Evolutionary conservation across 2,329 filamentous ascomycete species (phyloP), one percentile per base, ranked within the genome.

Genomic region (Stachybotrys echinatus): DNA sequence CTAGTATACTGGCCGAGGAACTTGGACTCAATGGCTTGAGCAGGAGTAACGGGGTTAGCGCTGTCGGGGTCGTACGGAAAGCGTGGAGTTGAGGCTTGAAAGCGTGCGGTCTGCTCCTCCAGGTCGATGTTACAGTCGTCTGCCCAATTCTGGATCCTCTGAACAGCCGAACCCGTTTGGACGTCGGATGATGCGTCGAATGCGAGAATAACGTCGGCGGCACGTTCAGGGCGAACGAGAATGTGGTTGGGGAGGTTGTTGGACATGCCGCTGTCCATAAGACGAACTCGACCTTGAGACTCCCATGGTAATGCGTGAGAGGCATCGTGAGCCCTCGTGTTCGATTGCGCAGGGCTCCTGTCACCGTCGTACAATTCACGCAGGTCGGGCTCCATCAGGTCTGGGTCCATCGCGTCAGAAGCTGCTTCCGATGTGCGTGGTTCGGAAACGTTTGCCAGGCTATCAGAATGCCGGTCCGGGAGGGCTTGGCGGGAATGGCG

Each of bases 201-300:
- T 0, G 52, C 58, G 0, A 60, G 22, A 0, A 60, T 54, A 6
- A 60, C 12, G 1, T 60, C 58, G 1, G 53, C 50, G 0, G 48
- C 48, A 21, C 58, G 40, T 12, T 58, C 58, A 1, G 50, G 37
- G 3, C 58, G 49, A 0, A 52, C 55, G 0, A 60, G 42, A 0
- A 59, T 44, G 5, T 60, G 58, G 1, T 60, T 60, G 0, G 58
- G 58, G 0, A 60, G 51, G 1, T 60, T 60, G 0, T 60, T 60
- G 0, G 58, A 59, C 56, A 60, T 60, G 0, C 58, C 58, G 0
- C 54, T 55, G 27, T 60, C 58, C 55, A 60, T 60, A 0, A 60
- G 45, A 0, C 58, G 42, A 0, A 51, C 53, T 0, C 58, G 52
- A 0, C 58, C 58, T 18, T 60, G 58, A 0, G 58, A 52, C 37